Conservation (phyloP, 768 basidiomycete genomes). For the Hydnomerulius pinastri region DNA sequence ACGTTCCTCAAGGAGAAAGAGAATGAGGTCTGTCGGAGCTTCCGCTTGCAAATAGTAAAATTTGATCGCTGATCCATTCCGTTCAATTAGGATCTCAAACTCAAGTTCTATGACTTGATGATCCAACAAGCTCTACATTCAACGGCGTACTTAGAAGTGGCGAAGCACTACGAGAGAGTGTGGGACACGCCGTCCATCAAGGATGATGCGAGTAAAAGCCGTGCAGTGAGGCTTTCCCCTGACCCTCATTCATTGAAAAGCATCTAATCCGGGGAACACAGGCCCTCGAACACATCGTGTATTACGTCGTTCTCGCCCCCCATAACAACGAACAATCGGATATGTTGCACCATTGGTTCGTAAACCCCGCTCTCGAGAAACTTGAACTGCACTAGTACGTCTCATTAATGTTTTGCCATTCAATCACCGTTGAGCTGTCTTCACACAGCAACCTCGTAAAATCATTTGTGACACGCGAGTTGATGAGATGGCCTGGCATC, state of each 20-base stretch:
- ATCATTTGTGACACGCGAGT: constrained; percentile 88
- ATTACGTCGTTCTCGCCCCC: constrained; percentile 90
- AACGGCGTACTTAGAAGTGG: constrained; percentile 86
- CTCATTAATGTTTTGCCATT: background rate
- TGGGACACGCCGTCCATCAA: constrained; percentile 98
- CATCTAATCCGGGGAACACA: constrained; percentile 31
- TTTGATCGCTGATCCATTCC: background rate
- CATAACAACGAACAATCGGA: constrained; percentile 98
- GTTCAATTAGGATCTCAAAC: constrained; percentile 80
- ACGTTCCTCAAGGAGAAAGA: constrained; percentile 86
- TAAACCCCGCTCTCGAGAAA: constrained; percentile 76
- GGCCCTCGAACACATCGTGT: constrained; percentile 94
- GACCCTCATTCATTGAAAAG: background rate
- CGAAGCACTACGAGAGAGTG: constrained; percentile 93
- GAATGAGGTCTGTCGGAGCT: constrained; percentile 67
- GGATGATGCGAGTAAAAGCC: constrained; percentile 74
- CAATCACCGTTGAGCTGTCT: constrained; percentile 10
- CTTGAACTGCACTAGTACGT: constrained; percentile 83
- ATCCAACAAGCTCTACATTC: constrained; percentile 90
- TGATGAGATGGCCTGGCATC: constrained; percentile 98
- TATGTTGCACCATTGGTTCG: constrained; percentile 87
- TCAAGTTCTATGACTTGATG: constrained; percentile 96
- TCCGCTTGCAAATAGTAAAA: background rate
- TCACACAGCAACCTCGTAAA: constrained; percentile 83
- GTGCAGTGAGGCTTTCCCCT: constrained; percentile 52